These are phyloP conservation scores for Panicum virgatum DNA, from an alignment of 202 grass and related monocot species.

Conservation along the genomic window DNA sequence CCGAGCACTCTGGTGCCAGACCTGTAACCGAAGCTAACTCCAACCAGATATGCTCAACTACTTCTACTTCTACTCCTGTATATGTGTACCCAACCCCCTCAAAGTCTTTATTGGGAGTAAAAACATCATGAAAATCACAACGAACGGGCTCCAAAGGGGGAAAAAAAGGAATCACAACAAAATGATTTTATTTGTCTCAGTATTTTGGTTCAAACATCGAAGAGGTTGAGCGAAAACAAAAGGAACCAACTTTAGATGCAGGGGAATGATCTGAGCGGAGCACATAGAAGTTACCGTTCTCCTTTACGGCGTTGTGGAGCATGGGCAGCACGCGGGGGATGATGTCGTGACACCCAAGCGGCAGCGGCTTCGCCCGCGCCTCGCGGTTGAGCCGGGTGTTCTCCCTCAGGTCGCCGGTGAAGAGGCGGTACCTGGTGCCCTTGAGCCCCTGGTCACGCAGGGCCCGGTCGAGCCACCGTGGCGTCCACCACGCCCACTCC, in stretches of 20 bases:
- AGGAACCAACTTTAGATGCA: too few species aligned
- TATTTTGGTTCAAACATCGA: too few species aligned
- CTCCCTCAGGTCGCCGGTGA: constrained; percentile 54
- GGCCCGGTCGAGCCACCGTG: constrained; percentile 45
- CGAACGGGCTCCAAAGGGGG: too few species aligned
- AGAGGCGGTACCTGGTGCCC: constrained; percentile 55
- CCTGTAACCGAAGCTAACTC: not conserved
- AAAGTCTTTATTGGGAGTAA: not conserved
- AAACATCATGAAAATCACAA: not conserved
- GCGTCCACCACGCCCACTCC: constrained; percentile 58
- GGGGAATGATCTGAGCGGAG: not conserved
- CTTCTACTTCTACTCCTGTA: not conserved
- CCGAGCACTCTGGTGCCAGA: too few species aligned
- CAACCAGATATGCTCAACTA: not conserved
- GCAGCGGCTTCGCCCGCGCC: constrained; percentile 53
- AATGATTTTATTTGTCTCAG: not conserved
- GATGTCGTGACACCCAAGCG: constrained; percentile 67
- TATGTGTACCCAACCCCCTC: not conserved
- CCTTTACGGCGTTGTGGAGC: constrained; percentile 16
- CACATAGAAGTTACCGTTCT: constrained; percentile 36
- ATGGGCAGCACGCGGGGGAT: constrained; percentile 47
- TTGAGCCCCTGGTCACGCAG: constrained; percentile 56
- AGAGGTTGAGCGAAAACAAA: too few species aligned
- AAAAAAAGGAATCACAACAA: not conserved
- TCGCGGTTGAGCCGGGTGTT: constrained; percentile 37